phyloP scores from a whole-genome alignment of 306 rosid species.

The Quercus berberidifolia region DNA sequence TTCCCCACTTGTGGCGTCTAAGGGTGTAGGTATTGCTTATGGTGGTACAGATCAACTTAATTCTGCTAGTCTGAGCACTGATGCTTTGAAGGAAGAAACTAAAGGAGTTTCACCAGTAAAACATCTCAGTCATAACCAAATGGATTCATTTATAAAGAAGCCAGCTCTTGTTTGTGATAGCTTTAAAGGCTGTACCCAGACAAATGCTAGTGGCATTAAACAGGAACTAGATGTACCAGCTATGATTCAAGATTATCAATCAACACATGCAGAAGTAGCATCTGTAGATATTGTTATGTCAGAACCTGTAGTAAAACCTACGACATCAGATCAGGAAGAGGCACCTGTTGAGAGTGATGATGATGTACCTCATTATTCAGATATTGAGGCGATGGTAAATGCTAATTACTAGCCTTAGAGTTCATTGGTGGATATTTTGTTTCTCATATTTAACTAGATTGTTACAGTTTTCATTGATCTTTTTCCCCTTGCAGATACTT shows the following conservation, averaged over 20 bases:
- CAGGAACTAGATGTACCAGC: constrained; percentile 35
- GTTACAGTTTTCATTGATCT: not conserved
- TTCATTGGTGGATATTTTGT: constrained; percentile 3
- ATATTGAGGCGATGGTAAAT: constrained; percentile 91
- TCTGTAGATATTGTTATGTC: constrained; percentile 30
- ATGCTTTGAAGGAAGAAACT: constrained; percentile 38
- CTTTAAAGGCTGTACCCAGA: constrained; percentile 33
- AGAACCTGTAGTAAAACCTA: constrained; percentile 36
- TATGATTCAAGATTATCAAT: constrained; percentile 39
- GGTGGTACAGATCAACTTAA: constrained; percentile 31
- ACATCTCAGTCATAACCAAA: constrained; percentile 28
- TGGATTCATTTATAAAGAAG: constrained; percentile 36
- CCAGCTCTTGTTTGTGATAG: constrained; percentile 32
- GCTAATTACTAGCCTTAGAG: constrained; percentile 6
- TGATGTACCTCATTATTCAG: constrained; percentile 85
- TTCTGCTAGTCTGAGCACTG: constrained; percentile 30
- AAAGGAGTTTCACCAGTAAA: constrained; percentile 26
- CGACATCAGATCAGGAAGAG: constrained; percentile 47
- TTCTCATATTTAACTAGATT: constrained; percentile 9
- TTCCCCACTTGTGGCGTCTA: constrained; percentile 30
- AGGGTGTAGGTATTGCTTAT: constrained; percentile 32
- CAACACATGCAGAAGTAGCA: constrained; percentile 38
- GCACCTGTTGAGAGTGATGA: constrained; percentile 59
- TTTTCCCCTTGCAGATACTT: constrained; percentile 62
- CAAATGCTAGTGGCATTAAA: constrained; percentile 38